Evolutionary conservation across 2,329 filamentous ascomycete genomes (phyloP), one percentile per base, ranked within the genome.

Genomic region (Trichoderma asperellum): DNA sequence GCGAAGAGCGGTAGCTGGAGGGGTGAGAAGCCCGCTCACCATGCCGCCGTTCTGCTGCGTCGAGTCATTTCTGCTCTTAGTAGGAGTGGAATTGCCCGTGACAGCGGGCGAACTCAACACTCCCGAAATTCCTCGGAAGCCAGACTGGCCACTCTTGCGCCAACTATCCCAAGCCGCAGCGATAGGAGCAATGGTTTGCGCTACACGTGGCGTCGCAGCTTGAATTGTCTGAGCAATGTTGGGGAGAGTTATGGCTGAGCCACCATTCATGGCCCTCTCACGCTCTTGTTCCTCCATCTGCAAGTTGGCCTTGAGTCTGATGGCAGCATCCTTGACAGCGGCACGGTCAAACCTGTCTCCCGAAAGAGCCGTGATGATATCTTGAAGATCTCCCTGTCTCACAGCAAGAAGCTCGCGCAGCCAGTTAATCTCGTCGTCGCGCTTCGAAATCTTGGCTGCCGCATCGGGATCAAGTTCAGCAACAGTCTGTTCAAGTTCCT

Each of bases 271-370:
- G 0, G 93, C 90, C 70, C 96, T 88, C 79, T 98, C 95, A 63
- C 93, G 92, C 81, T 97, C 94, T 78, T 97, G 93, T 77, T 96
- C 92, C 79, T 99, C 95, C 96, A 99, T 99, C 78, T 98, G 93
- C 43, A 99, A 85, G 76, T 97, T 97, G 16, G 96, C 93, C 78
- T 93, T 93, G 71, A 99, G 89, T 65, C 96, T 91, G 74, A 98
- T 98, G 43, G 93, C 92, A 6, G 94, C 94, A 77, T 98, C 94
- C 75, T 92, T 92, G 72, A 97, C 92, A 6, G 88, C 86, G 71
- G 93, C 89, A 69, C 89, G 88, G 78, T 98, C 91, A 77, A 92
- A 96, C 32, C 86, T 83, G 5, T 94, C 90, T 71, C 89, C 86
- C 2, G 91, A 90, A 34, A 98, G 85, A 6, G 92, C 90, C 62